phyloP scores from a whole-genome alignment of 208 protist species.

The Cochliopodium minus region DNA sequence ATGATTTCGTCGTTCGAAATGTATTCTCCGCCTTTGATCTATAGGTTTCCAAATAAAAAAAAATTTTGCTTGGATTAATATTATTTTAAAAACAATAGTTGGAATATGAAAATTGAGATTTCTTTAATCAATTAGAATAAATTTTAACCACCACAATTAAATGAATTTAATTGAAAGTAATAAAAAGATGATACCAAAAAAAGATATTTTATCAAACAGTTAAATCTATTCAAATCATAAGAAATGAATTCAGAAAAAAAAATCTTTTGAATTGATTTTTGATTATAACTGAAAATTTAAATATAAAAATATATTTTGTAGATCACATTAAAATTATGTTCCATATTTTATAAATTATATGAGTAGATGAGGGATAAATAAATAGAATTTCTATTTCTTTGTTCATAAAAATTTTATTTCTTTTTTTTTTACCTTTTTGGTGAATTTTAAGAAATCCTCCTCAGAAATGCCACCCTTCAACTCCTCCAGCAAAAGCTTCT shows the following conservation, averaged over 20 bases:
- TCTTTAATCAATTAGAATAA: too few species aligned
- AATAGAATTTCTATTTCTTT: neutral
- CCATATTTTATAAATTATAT: neutral
- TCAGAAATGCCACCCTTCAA: neutral
- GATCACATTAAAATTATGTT: neutral
- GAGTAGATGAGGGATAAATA: neutral
- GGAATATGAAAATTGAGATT: neutral
- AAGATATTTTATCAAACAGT: too few species aligned
- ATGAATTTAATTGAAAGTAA: too few species aligned
- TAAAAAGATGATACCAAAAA: too few species aligned
- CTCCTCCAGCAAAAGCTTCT: slow-evolving; percentile 11
- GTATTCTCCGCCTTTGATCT: too few species aligned
- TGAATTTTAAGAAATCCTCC: slow-evolving; percentile 15
- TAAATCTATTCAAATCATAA: too few species aligned
- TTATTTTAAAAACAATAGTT: too few species aligned
- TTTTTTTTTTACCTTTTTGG: neutral
- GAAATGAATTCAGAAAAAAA: too few species aligned
- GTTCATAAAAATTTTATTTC: neutral
- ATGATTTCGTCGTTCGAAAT: neutral
- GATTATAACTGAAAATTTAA: neutral
- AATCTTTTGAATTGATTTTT: neutral
- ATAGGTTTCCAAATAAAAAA: too few species aligned
- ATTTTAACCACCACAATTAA: too few species aligned
- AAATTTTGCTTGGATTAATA: too few species aligned
- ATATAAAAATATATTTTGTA: neutral